Evolutionary conservation across 140 eudicot genomes (phyloP).

Genomic region (Erigeron philadelphicus): DNA sequence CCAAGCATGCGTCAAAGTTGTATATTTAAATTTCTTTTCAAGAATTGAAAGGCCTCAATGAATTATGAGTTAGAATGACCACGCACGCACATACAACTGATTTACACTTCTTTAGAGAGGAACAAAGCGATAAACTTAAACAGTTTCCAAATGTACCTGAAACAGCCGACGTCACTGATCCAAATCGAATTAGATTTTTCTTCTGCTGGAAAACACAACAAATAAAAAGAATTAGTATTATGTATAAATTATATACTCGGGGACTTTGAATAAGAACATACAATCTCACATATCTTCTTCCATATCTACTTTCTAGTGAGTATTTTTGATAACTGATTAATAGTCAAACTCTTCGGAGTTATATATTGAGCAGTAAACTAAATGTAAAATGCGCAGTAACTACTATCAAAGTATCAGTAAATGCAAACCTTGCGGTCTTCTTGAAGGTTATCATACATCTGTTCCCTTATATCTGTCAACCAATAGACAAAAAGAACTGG

Average conservation of each 20-base stretch:
- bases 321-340: neutral
- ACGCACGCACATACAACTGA: neutral
- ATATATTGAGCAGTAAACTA: slow-evolving; percentile 5
- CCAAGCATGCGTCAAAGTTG: no score
- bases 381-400: slow-evolving; percentile 5
- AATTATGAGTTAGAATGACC: neutral
- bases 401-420: neutral
- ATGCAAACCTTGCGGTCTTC: slow-evolving; percentile 56
- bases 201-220: slow-evolving; percentile 35
- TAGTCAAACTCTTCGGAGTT: neutral
- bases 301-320: neutral
- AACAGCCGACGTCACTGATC: slow-evolving; percentile 57
- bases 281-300: neutral
- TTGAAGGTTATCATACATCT: slow-evolving; percentile 41
- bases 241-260: neutral
- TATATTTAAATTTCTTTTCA: neutral
- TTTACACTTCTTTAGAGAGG: slow-evolving; percentile 1
- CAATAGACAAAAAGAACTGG: slow-evolving; percentile 17
- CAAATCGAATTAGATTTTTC: slow-evolving; percentile 54
- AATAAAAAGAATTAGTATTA: slow-evolving; percentile 21
- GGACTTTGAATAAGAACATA: neutral
- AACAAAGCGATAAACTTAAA: slow-evolving; percentile 3
- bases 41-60: slow-evolving; percentile 5
- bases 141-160: slow-evolving; percentile 45
- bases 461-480: slow-evolving; percentile 50